Evolutionary conservation across 2,329 filamentous ascomycete species (phyloP), one percentile per base, ranked within the genome.

Genomic region (Trichoderma sp.): DNA sequence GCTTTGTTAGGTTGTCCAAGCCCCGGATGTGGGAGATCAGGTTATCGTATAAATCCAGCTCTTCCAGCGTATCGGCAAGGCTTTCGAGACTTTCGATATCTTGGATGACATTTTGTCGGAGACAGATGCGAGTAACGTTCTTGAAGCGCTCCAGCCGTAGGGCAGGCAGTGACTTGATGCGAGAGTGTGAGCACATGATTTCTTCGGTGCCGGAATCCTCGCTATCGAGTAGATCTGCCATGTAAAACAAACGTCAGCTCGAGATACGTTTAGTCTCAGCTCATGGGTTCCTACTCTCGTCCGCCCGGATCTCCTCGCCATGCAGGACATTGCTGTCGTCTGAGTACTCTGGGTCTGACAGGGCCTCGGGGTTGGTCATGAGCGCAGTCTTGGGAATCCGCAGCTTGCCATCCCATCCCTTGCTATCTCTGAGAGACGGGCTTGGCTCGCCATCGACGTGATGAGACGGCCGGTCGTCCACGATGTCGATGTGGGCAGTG

Each of bases 41-140:
- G 84, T 99, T 99, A 85, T 99, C 97, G 87, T 99, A 99, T 76
- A 99, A 89, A 81, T 99, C 97, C 68, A 99, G 89, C 76, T 99
- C 97, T 80, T 91, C 86, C 56, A 99, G 87, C 1, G 91, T 94
- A 2, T 86, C 82, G 41, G 91, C 91, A 71, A 97, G 85, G 45
- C 85, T 84, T 4, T 89, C 87, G 5, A 98, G 91, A 9, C 96
- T 92, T 35, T 95, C 91, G 83, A 98, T 94, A 66, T 91, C 87
- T 78, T 93, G 89, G 82, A 99, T 97, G 79, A 91, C 90, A 83
- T 99, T 99, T 83, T 99, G 96, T 66, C 97, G 95, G 24, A 99
- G 92, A 82, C 96, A 98, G 79, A 99, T 86, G 80, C 93, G 92
- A 81, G 89, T 87, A 31, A 95, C 89, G 73, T 94, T 90, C 76